Evolutionary conservation across 805 yeast species (phyloP).

Genomic region (Phaffomyces opuntiae): DNA sequence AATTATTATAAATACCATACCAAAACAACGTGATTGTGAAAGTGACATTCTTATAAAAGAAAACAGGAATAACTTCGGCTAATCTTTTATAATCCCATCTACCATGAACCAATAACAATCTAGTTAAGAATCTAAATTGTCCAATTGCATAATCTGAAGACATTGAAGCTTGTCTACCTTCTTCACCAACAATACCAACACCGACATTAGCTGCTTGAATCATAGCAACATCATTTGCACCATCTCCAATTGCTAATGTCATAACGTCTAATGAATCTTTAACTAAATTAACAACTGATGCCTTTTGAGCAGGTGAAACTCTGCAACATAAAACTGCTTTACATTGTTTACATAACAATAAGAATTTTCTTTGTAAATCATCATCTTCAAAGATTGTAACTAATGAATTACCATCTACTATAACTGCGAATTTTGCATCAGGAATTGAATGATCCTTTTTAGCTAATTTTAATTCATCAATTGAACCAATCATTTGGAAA

Average conservation of each 20-base stretch:
- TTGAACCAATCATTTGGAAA: constrained; percentile 51
- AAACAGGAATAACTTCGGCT: constrained; percentile 76
- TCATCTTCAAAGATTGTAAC: constrained; percentile 38
- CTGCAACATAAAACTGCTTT: constrained; percentile 75
- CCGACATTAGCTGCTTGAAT: constrained; percentile 75
- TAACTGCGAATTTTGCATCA: constrained; percentile 54
- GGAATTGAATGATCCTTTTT: constrained; percentile 64
- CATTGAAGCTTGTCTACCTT: constrained; percentile 86
- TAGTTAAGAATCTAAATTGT: constrained; percentile 65
- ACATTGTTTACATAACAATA: constrained; percentile 71
- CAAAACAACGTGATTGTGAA: constrained; percentile 70
- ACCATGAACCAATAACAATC: constrained; percentile 69
- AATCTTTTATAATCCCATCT: constrained; percentile 81
- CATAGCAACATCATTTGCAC: constrained; percentile 87
- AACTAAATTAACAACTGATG: constrained; percentile 67
- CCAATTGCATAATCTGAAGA: constrained; percentile 82
- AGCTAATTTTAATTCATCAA: constrained; percentile 47
- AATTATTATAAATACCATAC: constrained; percentile 69
- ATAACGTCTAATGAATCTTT: constrained; percentile 67
- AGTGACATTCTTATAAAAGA: constrained; percentile 73
- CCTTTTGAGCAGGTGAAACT: constrained; percentile 80
- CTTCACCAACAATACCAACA: constrained; percentile 79
- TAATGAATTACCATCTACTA: constrained; percentile 75
- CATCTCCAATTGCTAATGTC: constrained; percentile 82
- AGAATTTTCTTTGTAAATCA: constrained; percentile 46